Evolutionary conservation across 306 rosid genomes (phyloP).

Genomic region (Cucurbita pepo): DNA sequence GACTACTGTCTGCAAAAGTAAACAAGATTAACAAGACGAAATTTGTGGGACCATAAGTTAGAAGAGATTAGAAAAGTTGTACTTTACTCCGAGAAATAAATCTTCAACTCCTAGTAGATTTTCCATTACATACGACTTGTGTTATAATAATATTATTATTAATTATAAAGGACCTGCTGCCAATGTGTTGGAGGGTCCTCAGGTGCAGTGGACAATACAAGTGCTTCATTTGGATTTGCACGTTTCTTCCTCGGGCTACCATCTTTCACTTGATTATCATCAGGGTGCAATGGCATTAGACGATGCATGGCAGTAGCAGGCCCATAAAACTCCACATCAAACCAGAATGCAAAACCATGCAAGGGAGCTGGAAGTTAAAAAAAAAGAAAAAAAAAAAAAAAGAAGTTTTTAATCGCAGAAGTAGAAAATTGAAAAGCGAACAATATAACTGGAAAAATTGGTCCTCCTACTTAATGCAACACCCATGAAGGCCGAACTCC

Average conservation of each 20-base stretch:
- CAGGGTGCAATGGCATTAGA: constrained; percentile 16
- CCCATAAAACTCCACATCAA: constrained; percentile 89
- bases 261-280: constrained; percentile 38
- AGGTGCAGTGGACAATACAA: constrained; percentile 87
- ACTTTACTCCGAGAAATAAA: not conserved
- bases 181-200: constrained; percentile 99
- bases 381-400: not conserved
- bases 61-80: not conserved
- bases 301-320: constrained; percentile 30
- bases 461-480: not conserved
- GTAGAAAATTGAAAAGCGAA: not conserved
- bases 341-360: constrained; percentile 99
- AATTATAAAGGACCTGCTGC: constrained; percentile 64
- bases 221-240: constrained; percentile 55
- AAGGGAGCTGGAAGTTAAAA: constrained; percentile 61
- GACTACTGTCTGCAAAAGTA: constrained; percentile 60
- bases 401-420: not conserved
- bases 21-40: constrained; percentile 4
- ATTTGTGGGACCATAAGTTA: not conserved
- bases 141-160: not conserved
- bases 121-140: not conserved
- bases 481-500: not conserved
- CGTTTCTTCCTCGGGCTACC: constrained; percentile 65
- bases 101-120: not conserved
- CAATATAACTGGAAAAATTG: not conserved